Evolutionary conservation across 2,329 filamentous ascomycete species (phyloP).

Genomic region (Scedosporium aurantiacum): DNA sequence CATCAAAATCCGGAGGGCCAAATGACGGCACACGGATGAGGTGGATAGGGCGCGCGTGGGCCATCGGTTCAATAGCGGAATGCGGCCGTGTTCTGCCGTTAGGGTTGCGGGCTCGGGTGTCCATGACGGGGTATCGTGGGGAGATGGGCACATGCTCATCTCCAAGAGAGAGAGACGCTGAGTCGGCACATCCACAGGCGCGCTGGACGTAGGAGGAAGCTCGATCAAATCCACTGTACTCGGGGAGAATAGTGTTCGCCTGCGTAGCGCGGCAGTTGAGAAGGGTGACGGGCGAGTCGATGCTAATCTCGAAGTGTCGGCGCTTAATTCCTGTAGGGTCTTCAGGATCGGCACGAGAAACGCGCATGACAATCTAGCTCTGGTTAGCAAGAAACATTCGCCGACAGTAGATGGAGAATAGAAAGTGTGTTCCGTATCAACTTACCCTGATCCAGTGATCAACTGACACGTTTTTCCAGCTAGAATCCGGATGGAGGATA

Average conservation of each 20-base stretch:
- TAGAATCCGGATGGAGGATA: constrained; percentile 77
- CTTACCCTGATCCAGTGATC: constrained; percentile 92
- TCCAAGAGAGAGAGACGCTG: constrained; percentile 10
- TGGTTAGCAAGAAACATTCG: background rate
- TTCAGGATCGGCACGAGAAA: constrained; percentile 71
- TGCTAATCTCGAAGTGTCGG: constrained; percentile 89
- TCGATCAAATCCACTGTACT: constrained; percentile 52
- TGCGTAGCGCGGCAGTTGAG: constrained; percentile 89
- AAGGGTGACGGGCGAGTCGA: constrained; percentile 89
- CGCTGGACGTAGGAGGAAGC: constrained; percentile 32
- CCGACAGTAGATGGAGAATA: background rate
- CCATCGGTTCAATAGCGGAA: constrained; percentile 23
- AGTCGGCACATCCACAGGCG: constrained; percentile 45
- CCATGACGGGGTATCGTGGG: background rate
- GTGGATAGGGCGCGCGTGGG: constrained; percentile 58
- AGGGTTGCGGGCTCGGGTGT: background rate
- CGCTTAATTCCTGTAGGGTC: constrained; percentile 63
- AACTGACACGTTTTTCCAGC: constrained; percentile 87
- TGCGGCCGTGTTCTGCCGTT: background rate
- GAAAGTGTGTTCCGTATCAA: background rate
- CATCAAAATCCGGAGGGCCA: constrained; percentile 78
- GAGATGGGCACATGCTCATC: background rate
- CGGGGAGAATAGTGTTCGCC: constrained; percentile 74
- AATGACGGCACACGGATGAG: constrained; percentile 74
- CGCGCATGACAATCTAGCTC: constrained; percentile 73